Conservation (phyloP, 306 rosid genomes). For the Arachis hypogaea region DNA sequence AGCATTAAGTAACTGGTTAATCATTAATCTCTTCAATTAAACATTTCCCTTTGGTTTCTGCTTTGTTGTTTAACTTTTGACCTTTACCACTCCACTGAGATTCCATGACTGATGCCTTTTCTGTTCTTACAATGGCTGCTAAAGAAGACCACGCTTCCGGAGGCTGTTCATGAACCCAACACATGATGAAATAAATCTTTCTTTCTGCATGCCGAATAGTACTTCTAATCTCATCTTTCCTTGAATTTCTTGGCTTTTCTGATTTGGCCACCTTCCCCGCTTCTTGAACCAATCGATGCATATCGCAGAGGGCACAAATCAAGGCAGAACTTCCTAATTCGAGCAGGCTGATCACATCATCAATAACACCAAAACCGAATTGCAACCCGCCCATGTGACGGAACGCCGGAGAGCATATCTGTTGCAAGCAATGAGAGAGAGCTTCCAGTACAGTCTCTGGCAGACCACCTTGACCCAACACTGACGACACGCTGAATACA, state of each 20-base stretch:
- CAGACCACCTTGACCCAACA: conserved; percentile 70
- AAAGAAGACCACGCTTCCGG: conserved; percentile 77
- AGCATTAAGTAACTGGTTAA: not conserved
- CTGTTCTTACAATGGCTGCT: conserved; percentile 62
- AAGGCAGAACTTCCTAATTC: conserved; percentile 61
- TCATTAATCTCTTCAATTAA: conserved; percentile 72
- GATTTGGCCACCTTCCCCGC: conserved; percentile 64
- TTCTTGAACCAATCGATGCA: conserved; percentile 65
- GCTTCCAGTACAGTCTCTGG: conserved; percentile 73
- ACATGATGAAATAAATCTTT: conserved; percentile 77
- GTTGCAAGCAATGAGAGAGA: conserved; percentile 76
- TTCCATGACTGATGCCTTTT: conserved; percentile 61
- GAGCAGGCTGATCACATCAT: conserved; percentile 61
- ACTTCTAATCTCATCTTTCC: conserved; percentile 51
- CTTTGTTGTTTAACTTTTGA: conserved; percentile 42
- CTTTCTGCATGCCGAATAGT: conserved; percentile 73
- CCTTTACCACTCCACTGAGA: conserved; percentile 48
- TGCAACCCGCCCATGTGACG: conserved; percentile 73
- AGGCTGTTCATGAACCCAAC: conserved; percentile 89
- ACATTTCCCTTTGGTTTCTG: conserved; percentile 50
- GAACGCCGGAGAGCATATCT: conserved; percentile 75
- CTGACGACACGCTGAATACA: conserved; percentile 69
- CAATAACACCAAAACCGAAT: conserved; percentile 64
- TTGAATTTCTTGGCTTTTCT: conserved; percentile 53
- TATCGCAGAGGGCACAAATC: conserved; percentile 66